Evolutionary conservation across 768 basidiomycete species (phyloP).

Genomic region (Calocybe indica): DNA sequence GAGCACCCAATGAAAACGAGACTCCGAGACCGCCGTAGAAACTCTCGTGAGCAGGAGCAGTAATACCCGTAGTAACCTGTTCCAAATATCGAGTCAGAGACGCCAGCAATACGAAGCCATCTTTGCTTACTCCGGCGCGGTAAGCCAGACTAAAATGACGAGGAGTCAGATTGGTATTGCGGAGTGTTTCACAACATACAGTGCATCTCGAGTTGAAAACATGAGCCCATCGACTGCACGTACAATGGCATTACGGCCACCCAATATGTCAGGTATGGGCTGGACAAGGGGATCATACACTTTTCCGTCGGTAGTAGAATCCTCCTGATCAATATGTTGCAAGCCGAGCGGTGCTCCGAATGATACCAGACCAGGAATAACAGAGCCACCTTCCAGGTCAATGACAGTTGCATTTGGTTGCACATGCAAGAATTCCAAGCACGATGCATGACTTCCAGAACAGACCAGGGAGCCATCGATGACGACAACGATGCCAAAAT

Average conservation of each 20-base stretch:
- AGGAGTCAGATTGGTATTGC: not conserved
- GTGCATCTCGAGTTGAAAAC: constrained; percentile 62
- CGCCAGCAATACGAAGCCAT: not conserved
- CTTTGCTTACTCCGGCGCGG: constrained; percentile 49
- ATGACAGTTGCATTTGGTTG: constrained; percentile 27
- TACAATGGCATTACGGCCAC: constrained; percentile 45
- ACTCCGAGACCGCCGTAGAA: constrained; percentile 63
- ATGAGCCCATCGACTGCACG: constrained; percentile 72
- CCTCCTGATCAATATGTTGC: constrained; percentile 61
- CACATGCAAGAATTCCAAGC: constrained; percentile 9
- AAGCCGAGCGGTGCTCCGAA: constrained; percentile 72
- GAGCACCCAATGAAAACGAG: constrained; percentile 55
- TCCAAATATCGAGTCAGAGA: not conserved
- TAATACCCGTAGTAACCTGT: constrained; percentile 54
- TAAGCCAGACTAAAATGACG: constrained; percentile 49
- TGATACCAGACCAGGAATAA: constrained; percentile 59
- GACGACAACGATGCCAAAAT: constrained; percentile 31
- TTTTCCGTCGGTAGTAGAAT: constrained; percentile 63
- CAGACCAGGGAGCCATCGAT: constrained; percentile 48
- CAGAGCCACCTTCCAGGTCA: constrained; percentile 67
- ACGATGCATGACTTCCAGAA: constrained; percentile 25
- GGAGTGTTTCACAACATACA: constrained; percentile 39
- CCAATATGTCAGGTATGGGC: constrained; percentile 41
- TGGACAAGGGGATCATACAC: constrained; percentile 49
- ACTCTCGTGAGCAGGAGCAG: constrained; percentile 47